Conservation (phyloP, 1,284 basidiomycete species). For the Laetiporus sulphureus region DNA sequence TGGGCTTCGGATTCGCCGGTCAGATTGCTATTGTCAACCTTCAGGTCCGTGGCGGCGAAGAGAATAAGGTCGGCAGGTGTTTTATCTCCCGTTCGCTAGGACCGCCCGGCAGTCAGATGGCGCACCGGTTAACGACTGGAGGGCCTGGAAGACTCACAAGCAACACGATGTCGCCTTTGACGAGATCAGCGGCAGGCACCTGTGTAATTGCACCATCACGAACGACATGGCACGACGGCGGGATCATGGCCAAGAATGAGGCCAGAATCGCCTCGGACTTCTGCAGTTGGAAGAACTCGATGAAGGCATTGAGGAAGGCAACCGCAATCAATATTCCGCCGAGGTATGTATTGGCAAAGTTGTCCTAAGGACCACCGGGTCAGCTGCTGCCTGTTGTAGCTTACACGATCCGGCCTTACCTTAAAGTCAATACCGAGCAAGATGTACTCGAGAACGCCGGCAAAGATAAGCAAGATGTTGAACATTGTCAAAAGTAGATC, state of each 20-base stretch:
- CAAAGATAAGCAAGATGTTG: constrained; percentile 59
- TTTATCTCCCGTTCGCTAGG: constrained; percentile 59
- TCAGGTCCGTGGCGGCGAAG: constrained; percentile 53
- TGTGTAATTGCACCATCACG: constrained; percentile 51
- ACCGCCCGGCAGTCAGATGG: not conserved
- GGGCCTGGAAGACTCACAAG: constrained; percentile 32
- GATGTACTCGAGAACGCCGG: constrained; percentile 58
- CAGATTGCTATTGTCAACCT: constrained; percentile 64
- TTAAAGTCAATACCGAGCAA: constrained; percentile 57
- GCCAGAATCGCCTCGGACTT: constrained; percentile 67
- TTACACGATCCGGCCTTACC: constrained; percentile 24
- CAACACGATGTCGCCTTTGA: constrained; percentile 64
- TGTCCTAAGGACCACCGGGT: constrained; percentile 31
- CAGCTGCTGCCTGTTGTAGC: not conserved
- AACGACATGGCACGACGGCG: constrained; percentile 57
- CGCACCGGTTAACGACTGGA: not conserved
- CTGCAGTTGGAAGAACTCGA: constrained; percentile 67
- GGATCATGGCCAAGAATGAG: constrained; percentile 67
- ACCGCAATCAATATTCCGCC: constrained; percentile 64
- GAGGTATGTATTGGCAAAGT: constrained; percentile 62
- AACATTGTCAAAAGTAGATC: constrained; percentile 62
- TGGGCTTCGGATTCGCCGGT: constrained; percentile 68
- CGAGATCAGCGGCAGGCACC: constrained; percentile 57
- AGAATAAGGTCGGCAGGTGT: constrained; percentile 60
- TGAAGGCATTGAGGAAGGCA: constrained; percentile 62